Base-by-base conservation (phyloP, 164 flowering plant genomes). In the Chimonanthus praecox region DNA sequence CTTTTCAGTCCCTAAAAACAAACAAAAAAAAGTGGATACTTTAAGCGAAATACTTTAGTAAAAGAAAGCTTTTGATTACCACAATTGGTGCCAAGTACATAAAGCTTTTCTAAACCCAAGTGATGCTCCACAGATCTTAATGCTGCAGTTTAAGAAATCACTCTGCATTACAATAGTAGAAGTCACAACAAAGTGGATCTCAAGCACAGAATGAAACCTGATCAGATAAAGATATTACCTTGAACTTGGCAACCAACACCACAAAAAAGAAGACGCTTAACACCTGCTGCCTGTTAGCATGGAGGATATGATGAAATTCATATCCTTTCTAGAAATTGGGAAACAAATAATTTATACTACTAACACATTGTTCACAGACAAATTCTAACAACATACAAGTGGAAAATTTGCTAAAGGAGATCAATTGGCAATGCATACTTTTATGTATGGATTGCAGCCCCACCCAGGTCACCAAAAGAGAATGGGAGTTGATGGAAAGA, bases 211-310 rank as follows among this genome's bases (percentile, higher is more conserved):
- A 9, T 4, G 47, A 33, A 3, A 54, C 60, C 60, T 74, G 58
- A 65, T 58, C 62, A 67, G 66, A 70, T 5, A 48, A 9, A 72
- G 47, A 68, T 15, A 72, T 73, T 79, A 94, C 99, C 97, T 88
- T 94, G 97, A 75, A 91, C 97, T 86, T 94, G 97, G 85, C 99
- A 94, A 72, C 97, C 99, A 74, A 94, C 99, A 70, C 99, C 99
- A 85, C 99, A 94, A 78, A 94, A 92, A 73, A 94, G 95, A 79
- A 94, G 95, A 76, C 96, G 92, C 75, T 94, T 94, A 7, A 94
- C 97, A 16, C 97, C 95, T 76, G 99, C 92, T 58, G 97, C 97
- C 99, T 94, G 88, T 77, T 71, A 18, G 48, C 45, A 64, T 65
- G 47, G 20, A 66, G 20, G 3, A 71, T 16, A 16, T 16, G 50